A percentile compares a stretch with the other conserved stretches of the same genome.
Conservation (phyloP, 352 stramenopile genomes). For the Pelagophyceae sp. region DNA sequence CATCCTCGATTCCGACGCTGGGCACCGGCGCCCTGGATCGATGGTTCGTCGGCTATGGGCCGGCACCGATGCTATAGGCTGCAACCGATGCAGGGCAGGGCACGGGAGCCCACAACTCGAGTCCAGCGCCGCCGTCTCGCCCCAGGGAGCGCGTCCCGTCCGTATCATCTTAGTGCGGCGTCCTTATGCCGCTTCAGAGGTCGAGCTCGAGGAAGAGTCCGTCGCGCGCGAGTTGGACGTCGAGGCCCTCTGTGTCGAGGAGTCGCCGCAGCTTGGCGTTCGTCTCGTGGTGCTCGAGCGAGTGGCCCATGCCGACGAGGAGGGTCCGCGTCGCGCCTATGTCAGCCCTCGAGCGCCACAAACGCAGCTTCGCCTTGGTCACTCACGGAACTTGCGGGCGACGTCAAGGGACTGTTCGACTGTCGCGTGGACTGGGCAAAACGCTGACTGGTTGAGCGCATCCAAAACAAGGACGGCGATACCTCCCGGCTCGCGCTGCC, state of each 20-base stretch:
- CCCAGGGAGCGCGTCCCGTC: too few species aligned
- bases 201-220: conserved; percentile 53
- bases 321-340: conserved; percentile 58
- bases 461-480: conserved; percentile 73
- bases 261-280: conserved; percentile 46
- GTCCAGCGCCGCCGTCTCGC: too few species aligned
- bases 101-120: too few species aligned
- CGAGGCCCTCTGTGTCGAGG: conserved; percentile 47
- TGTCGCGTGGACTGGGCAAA: background rate
- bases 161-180: too few species aligned
- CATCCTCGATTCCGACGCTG: too few species aligned
- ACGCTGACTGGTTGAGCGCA: conserved; percentile 45
- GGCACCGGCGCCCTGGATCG: too few species aligned
- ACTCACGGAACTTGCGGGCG: background rate
- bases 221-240: conserved; percentile 69
- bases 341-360: too few species aligned
- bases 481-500: background rate
- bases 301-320: conserved; percentile 70
- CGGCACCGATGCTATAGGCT: too few species aligned
- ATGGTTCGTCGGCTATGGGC: too few species aligned
- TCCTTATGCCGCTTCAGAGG: too few species aligned
- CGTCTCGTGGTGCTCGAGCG: conserved; percentile 61
- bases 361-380: too few species aligned
- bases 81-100: too few species aligned
- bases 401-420: background rate